Evolutionary conservation across 495 filamentous ascomycete genomes (phyloP).

Genomic region (Aspergillus funiculosus): DNA sequence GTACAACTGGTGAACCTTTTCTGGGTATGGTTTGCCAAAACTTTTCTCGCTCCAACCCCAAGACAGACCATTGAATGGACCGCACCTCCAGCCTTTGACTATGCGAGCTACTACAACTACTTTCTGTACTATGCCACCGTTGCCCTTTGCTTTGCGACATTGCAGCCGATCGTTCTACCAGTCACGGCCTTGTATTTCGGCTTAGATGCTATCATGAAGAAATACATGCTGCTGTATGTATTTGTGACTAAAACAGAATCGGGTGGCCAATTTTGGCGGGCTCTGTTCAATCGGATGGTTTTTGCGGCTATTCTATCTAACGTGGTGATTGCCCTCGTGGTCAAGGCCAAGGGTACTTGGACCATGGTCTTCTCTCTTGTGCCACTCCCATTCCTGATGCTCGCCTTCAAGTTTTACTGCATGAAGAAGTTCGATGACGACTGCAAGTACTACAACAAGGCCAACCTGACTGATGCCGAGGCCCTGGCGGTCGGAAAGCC

Average conservation of each 20-base stretch:
- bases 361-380: slow-evolving; percentile 60
- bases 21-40: slow-evolving; percentile 76
- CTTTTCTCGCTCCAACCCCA: slow-evolving; percentile 81
- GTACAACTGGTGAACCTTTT: slow-evolving; percentile 74
- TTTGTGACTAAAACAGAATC: slow-evolving; percentile 96
- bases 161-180: slow-evolving; percentile 88
- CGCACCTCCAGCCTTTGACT: slow-evolving; percentile 88
- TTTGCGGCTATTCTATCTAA: slow-evolving; percentile 79
- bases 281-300: slow-evolving; percentile 84
- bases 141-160: slow-evolving; percentile 73
- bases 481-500: slow-evolving; percentile 40
- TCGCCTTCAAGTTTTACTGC: slow-evolving; percentile 86
- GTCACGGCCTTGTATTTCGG: slow-evolving; percentile 86
- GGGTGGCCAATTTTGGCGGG: slow-evolving; percentile 87
- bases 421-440: slow-evolving; percentile 66
- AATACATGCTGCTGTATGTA: slow-evolving; percentile 90
- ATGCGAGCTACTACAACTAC: slow-evolving; percentile 91
- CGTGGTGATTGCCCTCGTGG: slow-evolving; percentile 66
- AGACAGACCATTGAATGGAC: slow-evolving; percentile 90
- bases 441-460: slow-evolving; percentile 68
- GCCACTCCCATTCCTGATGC: slow-evolving; percentile 74
- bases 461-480: slow-evolving; percentile 53
- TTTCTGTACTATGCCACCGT: slow-evolving; percentile 94
- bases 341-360: slow-evolving; percentile 52
- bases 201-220: slow-evolving; percentile 84